phyloP scores from a whole-genome alignment of 306 rosid genomes.

The Pterocarpus macrocarpus region DNA sequence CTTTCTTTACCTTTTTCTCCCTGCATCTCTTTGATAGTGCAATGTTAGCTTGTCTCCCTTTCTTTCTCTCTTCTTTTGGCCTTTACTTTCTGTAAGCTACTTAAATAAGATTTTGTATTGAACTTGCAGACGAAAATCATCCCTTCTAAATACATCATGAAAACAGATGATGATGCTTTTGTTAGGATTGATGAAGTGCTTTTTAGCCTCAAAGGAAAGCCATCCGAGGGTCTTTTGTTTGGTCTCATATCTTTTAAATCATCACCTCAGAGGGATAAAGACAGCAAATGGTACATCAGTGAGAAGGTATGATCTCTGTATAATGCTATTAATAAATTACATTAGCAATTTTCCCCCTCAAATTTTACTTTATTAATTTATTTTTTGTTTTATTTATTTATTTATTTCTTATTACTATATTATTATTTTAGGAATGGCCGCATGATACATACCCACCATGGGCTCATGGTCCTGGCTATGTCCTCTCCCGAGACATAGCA shows the following conservation, averaged over 20 bases:
- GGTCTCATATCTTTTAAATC: constrained; percentile 90
- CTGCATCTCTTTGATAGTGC: not conserved
- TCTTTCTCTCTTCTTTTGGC: constrained; percentile 2
- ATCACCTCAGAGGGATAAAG: constrained; percentile 81
- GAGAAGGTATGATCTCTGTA: constrained; percentile 61
- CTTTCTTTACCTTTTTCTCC: not conserved
- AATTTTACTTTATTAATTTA: not conserved
- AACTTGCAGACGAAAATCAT: constrained; percentile 79
- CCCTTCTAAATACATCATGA: constrained; percentile 90
- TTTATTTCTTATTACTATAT: constrained; percentile 18
- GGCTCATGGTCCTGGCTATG: constrained; percentile 98
- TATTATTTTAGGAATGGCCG: constrained; percentile 81
- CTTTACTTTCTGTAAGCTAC: constrained; percentile 22
- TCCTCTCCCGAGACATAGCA: constrained; percentile 88
- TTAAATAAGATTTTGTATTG: constrained; percentile 1
- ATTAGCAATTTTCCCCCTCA: constrained; percentile 5
- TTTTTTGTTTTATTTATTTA: constrained; percentile 22
- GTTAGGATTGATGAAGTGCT: constrained; percentile 86
- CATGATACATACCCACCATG: constrained; percentile 85
- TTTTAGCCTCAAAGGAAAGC: constrained; percentile 76
- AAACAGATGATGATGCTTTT: constrained; percentile 97
- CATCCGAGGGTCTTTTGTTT: constrained; percentile 69
- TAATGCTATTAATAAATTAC: constrained; percentile 7
- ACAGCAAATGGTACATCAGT: constrained; percentile 90
- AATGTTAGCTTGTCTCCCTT: not conserved